Conservation (phyloP, 1,284 basidiomycete species). For the Erythrobasidium hasegawianum region DNA sequence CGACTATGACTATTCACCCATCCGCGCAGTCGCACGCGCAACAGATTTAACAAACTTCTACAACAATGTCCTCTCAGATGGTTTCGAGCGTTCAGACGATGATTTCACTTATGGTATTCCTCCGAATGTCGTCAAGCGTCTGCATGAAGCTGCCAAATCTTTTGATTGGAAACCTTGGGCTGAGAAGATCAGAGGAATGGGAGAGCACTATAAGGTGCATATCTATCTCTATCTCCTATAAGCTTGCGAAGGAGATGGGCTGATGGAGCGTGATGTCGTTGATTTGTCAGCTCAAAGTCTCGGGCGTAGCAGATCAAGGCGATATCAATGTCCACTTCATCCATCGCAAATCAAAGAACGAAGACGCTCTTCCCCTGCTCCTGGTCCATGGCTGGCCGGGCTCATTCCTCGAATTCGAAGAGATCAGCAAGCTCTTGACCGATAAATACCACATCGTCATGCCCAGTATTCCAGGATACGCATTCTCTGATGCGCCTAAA, state of each 20-base stretch:
- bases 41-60: conserved; percentile 24
- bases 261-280: too few relatives aligned
- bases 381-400: conserved; percentile 43
- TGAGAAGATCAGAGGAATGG: conserved; percentile 32
- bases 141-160: conserved; percentile 11
- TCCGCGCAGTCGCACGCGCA: conserved; percentile 11
- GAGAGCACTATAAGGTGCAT: conserved; percentile 29
- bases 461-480: conserved; percentile 40
- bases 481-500: conserved; percentile 38
- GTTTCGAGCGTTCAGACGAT: conserved; percentile 26
- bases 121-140: conserved; percentile 16
- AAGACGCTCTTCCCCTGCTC: conserved; percentile 39
- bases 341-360: conserved; percentile 33
- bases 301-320: conserved; percentile 25
- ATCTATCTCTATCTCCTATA: too few relatives aligned
- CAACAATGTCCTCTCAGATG: conserved; percentile 22
- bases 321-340: conserved; percentile 40
- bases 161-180: conserved; percentile 28
- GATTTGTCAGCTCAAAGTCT: conserved; percentile 30
- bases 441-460: conserved; percentile 40
- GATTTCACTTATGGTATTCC: conserved; percentile 33
- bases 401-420: conserved; percentile 39
- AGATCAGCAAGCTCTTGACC: conserved; percentile 34
- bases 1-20: conserved; percentile 20
- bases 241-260: too few relatives aligned